Percentiles rank a stretch among this genome's conserved stretches.
Conservation (phyloP, 768 basidiomycete species). For the Phaffia australis region DNA sequence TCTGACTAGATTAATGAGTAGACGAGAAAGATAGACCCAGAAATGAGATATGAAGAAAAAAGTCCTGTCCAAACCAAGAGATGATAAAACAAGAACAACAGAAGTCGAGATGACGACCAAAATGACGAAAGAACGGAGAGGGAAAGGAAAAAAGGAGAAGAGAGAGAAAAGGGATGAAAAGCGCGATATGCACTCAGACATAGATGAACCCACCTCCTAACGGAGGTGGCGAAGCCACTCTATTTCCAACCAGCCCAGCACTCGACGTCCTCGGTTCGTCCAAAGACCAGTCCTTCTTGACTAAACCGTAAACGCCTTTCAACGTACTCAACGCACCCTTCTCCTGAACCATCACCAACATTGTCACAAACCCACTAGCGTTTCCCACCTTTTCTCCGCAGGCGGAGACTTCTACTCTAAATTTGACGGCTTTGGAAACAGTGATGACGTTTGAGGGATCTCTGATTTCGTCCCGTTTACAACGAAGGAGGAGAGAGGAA, state of each 20-base stretch:
- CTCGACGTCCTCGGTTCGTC: constrained; percentile 18
- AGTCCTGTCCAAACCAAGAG: not conserved
- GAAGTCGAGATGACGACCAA: not conserved
- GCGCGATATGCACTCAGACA: not conserved
- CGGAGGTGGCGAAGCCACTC: not conserved
- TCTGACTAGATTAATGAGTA: not conserved
- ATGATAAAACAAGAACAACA: not conserved
- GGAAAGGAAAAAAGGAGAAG: not conserved
- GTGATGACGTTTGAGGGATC: constrained; percentile 49
- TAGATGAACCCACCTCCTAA: constrained; percentile 13
- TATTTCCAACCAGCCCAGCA: not conserved
- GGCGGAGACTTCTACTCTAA: constrained; percentile 62
- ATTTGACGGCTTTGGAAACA: constrained; percentile 59
- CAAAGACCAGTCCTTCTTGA: constrained; percentile 22
- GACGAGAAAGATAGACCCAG: not conserved
- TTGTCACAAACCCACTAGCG: constrained; percentile 46
- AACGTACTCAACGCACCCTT: constrained; percentile 77
- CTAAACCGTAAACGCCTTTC: constrained; percentile 40
- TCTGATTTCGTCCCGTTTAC: constrained; percentile 55
- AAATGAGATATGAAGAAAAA: not conserved
- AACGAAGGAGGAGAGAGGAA: constrained; percentile 54
- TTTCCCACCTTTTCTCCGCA: constrained; percentile 39
- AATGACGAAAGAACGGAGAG: not conserved
- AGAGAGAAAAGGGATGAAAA: not conserved
- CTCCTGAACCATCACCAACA: constrained; percentile 63